Evolutionary conservation across 2,329 filamentous ascomycete genomes (phyloP), one percentile per base, ranked within the genome.

Genomic region (Pyricularia pennisetigena): DNA sequence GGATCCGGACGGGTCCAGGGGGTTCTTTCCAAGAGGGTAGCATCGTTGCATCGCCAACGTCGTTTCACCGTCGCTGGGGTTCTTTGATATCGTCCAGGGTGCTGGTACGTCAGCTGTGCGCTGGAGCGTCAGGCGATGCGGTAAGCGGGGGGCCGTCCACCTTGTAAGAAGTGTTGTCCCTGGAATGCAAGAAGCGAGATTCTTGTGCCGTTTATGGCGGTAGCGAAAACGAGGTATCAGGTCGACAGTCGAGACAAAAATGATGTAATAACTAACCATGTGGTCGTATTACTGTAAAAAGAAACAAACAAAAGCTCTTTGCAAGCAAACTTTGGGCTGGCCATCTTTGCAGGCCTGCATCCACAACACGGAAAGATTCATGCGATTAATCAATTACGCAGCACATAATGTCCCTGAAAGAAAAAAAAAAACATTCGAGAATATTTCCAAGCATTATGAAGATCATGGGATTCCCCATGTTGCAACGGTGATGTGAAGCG

Each of bases 31-130:
- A 24, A 61, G 9, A 61, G 8, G n/a, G 57, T 24, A 61, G 57
- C 24, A 23, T 61, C 24, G 57, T 61, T 89, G 88, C 9, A 93
- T 90, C 65, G 94, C 81, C 0, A 89, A 87, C 5, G 87, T 86
- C 54, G 97, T 81, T 71, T 85, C 84, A 20, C 89, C 89, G 68
- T 88, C 87, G 68, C 81, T 85, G 10, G 41, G 41, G 41, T 49
- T 49, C 41, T n/a, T 49, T 49, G 3, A n/a, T 1, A 1, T n/a
- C 16, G 41, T 49, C 41, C 16, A 49, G 41, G 41, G 41, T 49
- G 41, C 41, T 26, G 57, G 57, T 26, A 2, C 23, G 10, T 8
- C 57, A 14, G 57, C 20, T 26, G 2, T 61, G 14, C 12, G 9
- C 7, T 61, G 16, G 24, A 24, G 23, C n/a, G n/a, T n/a, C n/a